phyloP scores from a whole-genome alignment of 2,329 filamentous ascomycete species.

The Xylariaceae sp. region DNA sequence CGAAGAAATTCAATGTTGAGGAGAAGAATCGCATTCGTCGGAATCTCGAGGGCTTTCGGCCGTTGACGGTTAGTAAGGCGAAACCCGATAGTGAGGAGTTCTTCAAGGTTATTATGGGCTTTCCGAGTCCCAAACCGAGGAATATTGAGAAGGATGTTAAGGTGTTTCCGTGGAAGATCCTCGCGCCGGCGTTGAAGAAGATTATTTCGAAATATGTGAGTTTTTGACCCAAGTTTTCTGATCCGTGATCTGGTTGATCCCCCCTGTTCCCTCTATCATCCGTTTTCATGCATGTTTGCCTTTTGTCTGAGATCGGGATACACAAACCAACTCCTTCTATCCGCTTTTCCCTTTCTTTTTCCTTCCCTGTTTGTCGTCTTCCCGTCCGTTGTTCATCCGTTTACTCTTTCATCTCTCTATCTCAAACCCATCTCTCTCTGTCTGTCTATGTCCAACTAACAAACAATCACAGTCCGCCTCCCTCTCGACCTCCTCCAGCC shows the following conservation, averaged over 20 bases:
- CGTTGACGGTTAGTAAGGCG: conserved; percentile 86
- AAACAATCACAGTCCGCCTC: conserved; percentile 27
- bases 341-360: background rate
- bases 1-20: conserved; percentile 82
- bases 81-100: conserved; percentile 93
- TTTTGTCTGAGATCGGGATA: background rate
- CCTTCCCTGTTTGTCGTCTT: background rate
- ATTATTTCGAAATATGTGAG: conserved; percentile 88
- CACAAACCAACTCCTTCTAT: background rate
- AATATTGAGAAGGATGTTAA: conserved; percentile 99
- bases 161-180: conserved; percentile 93
- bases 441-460: conserved; percentile 1
- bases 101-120: conserved; percentile 98
- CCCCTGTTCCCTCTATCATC: background rate
- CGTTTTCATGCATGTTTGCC: background rate
- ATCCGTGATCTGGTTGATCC: background rate
- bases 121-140: conserved; percentile 87
- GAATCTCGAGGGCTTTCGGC: conserved; percentile 91
- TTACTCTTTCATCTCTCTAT: too few species aligned
- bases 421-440: too few species aligned
- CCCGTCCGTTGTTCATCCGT: background rate
- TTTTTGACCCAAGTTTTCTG: conserved; percentile 3
- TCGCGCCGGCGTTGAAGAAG: conserved; percentile 85
- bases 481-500: conserved; percentile 23
- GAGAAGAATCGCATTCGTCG: conserved; percentile 97